Percentiles rank a stretch among this genome's conserved stretches.
Conservation (phyloP, 345 rosid species). For the Cardamine resedifolia region DNA sequence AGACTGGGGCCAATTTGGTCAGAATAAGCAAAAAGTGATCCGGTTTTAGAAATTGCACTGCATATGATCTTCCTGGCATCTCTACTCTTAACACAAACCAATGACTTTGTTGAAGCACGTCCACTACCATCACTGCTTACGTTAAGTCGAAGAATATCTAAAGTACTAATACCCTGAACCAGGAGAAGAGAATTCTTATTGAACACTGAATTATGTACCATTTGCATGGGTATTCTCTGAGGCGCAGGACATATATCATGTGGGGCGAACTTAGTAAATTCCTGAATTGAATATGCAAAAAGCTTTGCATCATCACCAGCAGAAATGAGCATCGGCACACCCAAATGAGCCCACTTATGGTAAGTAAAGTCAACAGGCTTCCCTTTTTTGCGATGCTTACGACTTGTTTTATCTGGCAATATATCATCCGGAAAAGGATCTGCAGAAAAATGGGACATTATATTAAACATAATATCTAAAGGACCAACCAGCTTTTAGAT, state of each 20-base stretch:
- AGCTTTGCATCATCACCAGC: slow-evolving; percentile 97
- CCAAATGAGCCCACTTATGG: slow-evolving; percentile 80
- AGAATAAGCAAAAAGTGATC: slow-evolving; percentile 75
- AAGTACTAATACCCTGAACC: slow-evolving; percentile 60
- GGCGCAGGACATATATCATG: slow-evolving; percentile 98
- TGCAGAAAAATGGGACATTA: slow-evolving; percentile 28
- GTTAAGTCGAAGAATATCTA: slow-evolving; percentile 70
- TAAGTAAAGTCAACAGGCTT: slow-evolving; percentile 69
- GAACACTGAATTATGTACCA: slow-evolving; percentile 59
- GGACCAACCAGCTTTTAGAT: neutral
- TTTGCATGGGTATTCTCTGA: slow-evolving; percentile 77
- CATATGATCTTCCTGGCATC: slow-evolving; percentile 73
- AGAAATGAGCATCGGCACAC: slow-evolving; percentile 97
- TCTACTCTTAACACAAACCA: slow-evolving; percentile 77
- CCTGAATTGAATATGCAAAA: slow-evolving; percentile 81
- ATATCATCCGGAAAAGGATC: slow-evolving; percentile 59
- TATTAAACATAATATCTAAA: neutral
- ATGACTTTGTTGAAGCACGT: slow-evolving; percentile 54
- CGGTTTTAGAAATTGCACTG: slow-evolving; percentile 76
- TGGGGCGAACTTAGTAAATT: slow-evolving; percentile 84
- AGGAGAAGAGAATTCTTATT: slow-evolving; percentile 64
- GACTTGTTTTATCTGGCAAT: slow-evolving; percentile 19
- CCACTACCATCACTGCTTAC: slow-evolving; percentile 45
- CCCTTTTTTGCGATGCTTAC: slow-evolving; percentile 44
- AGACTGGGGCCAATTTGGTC: slow-evolving; percentile 66